These are phyloP conservation scores for Pythium grandisporangium DNA, from an alignment of 352 stramenopile genomes.

Conservation along the genomic window DNA sequence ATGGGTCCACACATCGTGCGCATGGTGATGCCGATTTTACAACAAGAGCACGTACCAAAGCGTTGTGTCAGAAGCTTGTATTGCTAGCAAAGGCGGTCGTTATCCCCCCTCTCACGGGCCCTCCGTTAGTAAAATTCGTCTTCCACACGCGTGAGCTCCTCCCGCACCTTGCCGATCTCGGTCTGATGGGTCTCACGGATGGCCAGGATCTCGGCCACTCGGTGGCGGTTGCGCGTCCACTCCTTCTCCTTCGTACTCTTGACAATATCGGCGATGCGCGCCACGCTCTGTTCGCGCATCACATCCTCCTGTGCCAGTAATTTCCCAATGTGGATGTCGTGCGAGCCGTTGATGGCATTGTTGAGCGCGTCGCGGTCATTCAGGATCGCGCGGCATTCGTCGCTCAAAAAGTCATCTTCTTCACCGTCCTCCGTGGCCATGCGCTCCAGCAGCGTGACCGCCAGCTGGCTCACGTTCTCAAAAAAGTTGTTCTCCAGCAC, in stretches of 20 bases:
- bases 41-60: no score
- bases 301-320: slow-evolving; percentile 79
- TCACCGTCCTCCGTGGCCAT: slow-evolving; percentile 72
- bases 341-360: slow-evolving; percentile 84
- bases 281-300: slow-evolving; percentile 72
- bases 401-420: slow-evolving; percentile 68
- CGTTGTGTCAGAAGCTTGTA: no score
- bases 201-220: slow-evolving; percentile 61
- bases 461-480: slow-evolving; percentile 74
- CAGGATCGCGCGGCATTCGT: slow-evolving; percentile 72
- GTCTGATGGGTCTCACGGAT: slow-evolving; percentile 62
- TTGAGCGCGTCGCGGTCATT: slow-evolving; percentile 79
- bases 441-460: slow-evolving; percentile 60
- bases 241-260: slow-evolving; percentile 54
- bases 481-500: slow-evolving; percentile 90
- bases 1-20: no score
- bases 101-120: no score
- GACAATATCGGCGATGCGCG: slow-evolving; percentile 56
- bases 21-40: no score
- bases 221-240: slow-evolving; percentile 64
- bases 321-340: slow-evolving; percentile 90
- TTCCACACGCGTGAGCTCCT: slow-evolving; percentile 70
- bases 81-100: no score
- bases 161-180: slow-evolving; percentile 51
- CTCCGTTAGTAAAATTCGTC: slow-evolving; percentile 70